Evolutionary conservation across 768 basidiomycete genomes (phyloP), one percentile per base, ranked within the genome.

Genomic region (Xerocomellus chrysenteron): DNA sequence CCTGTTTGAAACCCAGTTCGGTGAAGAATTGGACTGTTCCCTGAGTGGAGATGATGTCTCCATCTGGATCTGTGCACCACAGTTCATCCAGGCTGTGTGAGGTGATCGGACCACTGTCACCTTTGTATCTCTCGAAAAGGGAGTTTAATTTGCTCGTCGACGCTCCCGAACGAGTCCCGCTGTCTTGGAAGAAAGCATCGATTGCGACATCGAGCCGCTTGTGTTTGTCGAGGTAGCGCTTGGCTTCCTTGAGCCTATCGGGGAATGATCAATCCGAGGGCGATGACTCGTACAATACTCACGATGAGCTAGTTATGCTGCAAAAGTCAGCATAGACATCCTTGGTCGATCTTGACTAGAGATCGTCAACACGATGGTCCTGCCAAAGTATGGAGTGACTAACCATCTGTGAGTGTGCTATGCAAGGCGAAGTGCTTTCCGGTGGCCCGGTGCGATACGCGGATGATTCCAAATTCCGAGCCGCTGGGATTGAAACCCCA

Each of bases 11-110:
- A 13, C 66, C 66, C 4, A 68, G 56, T 1, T 68, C 67, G 35
- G 59, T 46, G 58, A 92, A 92, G 45, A 94, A 74, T 66, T 75
- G 78, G 70, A 93, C 83, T 19, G 94, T 94, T 0, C 92, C 93
- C 56, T 93, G 85, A 28, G 92, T 80, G 4, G 78, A 76, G 60
- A 93, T 92, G 52, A 84, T 80, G 32, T 85, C 83, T 8, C 75
- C 75, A 41, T 83, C 83, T 14, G 77, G 69, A 56, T 89, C 87
- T 86, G 61, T 28, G 36, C 28, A n/a, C 16, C n/a, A 16, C 2
- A 5, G 17, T 47, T 66, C 46, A 55, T 45, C 35, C 47, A 28
- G n/a, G 48, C 6, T 46, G 52, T 17, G 12, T 28, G 44, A 26
- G 41, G 30, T 19, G 40, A 62, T 50, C 51, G 19, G 49, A 57